phyloP scores from a whole-genome alignment of 2,329 filamentous ascomycete species.

The Pseudonectria foliicola region DNA sequence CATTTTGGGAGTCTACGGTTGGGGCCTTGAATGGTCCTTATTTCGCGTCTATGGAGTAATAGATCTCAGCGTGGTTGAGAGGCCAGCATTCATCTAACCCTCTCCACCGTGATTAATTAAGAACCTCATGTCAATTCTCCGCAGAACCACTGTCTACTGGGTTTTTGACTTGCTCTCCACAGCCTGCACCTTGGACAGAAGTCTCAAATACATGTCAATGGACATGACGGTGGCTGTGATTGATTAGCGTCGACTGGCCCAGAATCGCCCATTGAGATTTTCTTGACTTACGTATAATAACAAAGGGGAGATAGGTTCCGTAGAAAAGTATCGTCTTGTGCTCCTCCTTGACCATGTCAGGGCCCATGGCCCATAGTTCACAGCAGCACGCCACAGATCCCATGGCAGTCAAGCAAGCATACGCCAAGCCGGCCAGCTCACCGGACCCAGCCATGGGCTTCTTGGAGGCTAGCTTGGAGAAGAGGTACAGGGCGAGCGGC shows the following conservation, averaged over 20 bases:
- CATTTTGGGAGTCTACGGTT: conserved; percentile 16
- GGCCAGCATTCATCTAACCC: too few relatives aligned
- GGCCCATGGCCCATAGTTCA: conserved; percentile 43
- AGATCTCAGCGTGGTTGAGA: background rate
- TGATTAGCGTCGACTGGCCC: background rate
- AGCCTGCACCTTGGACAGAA: conserved; percentile 36
- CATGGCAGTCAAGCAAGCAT: conserved; percentile 44
- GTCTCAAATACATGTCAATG: conserved; percentile 47
- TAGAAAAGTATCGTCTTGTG: conserved; percentile 41
- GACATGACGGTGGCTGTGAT: conserved; percentile 42
- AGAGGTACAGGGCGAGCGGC: conserved; percentile 42
- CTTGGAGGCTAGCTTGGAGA: conserved; percentile 30
- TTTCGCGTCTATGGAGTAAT: conserved; percentile 6
- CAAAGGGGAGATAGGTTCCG: conserved; percentile 45
- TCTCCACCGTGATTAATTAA: background rate
- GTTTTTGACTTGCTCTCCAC: conserved; percentile 32
- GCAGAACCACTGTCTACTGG: conserved; percentile 8
- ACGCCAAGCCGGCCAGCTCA: conserved; percentile 46
- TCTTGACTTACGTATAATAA: conserved; percentile 42
- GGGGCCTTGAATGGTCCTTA: conserved; percentile 10
- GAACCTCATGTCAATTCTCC: background rate
- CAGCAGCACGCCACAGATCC: conserved; percentile 45
- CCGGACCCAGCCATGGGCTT: conserved; percentile 29
- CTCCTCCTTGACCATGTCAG: conserved; percentile 33
- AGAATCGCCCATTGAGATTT: background rate